These are phyloP conservation scores for Epithemia pelagica DNA, from an alignment of 108 stramenopile species.

Conservation along the genomic window DNA sequence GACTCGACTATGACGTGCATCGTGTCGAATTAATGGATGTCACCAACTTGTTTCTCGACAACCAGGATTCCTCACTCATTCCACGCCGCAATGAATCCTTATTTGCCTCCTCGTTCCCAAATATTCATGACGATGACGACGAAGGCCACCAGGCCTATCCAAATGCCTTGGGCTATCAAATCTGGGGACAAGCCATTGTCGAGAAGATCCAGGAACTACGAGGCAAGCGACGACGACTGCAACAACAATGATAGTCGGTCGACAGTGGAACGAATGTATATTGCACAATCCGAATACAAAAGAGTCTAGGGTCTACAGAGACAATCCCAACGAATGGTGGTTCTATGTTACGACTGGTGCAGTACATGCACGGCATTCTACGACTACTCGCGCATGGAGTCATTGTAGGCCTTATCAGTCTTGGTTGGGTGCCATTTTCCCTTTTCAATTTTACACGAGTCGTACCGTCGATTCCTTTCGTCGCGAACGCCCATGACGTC, in stretches of 20 bases:
- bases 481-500: neutral
- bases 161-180: neutral
- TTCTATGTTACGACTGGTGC: too few species aligned
- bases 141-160: neutral
- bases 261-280: too few species aligned
- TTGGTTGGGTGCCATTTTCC: too few species aligned
- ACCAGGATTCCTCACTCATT: neutral
- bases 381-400: too few species aligned
- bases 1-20: neutral
- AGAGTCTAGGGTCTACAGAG: too few species aligned
- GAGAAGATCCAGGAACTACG: neutral
- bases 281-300: too few species aligned
- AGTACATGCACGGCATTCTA: too few species aligned
- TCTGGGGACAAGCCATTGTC: neutral
- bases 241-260: too few species aligned
- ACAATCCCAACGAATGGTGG: too few species aligned
- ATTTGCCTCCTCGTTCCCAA: neutral
- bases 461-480: neutral
- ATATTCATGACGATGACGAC: too few species aligned
- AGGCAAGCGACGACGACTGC: neutral
- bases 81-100: neutral
- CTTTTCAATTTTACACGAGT: too few species aligned
- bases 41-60: neutral
- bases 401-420: too few species aligned
- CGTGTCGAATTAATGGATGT: neutral